Evolutionary conservation across 1,139 yeast species (phyloP), one percentile per base, ranked within the genome.

Genomic region (Protomyces arabidopsidicola): DNA sequence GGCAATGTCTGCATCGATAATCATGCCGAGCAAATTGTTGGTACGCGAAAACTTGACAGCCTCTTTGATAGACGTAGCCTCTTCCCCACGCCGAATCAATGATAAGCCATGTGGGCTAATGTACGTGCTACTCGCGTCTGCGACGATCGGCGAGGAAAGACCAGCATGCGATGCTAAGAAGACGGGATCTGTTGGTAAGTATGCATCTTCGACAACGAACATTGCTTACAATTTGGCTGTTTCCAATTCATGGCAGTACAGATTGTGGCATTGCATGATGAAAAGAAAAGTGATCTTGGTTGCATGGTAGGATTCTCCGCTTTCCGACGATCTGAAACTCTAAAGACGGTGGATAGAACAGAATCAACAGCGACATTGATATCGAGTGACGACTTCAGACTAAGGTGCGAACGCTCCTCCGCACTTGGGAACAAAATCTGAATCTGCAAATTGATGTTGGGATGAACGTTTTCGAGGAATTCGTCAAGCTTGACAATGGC

Each of bases 181-280:
- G 22, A 66, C 63, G 34, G 65, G 50, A 38, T 60, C 56, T 53
- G 22, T 14, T 45, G 45, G 53, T 22, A 45, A 54, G 57, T 59
- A 55, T 39, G 65, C 24, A 74, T 10, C 72, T 8, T 27, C 6
- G 31, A 27, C 6, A 69, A 16, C 68, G 73, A 36, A 55, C 53
- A 20, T 14, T 22, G 98, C 0, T 98, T 97, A 75, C 88, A 93
- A 74, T 91, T 93, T 3, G 98, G 98, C 75, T 93, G 98, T 75
- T 93, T 93, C 98, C 98, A 93, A 75, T 93, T 93, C 70, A 93
- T 78, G 58, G 90, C 88, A 20, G 96, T 90, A 75, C 98, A 93
- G 20, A 90, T 89, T 59, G 86, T 83, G 38, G 97, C 88, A 74
- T 90, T 90, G 59, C 90, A 84, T 0, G 97, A 89, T 18, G 95